These are phyloP conservation scores for Pyracantha coccinea DNA, from an alignment of 331 rosid species.

Conservation along the genomic window DNA sequence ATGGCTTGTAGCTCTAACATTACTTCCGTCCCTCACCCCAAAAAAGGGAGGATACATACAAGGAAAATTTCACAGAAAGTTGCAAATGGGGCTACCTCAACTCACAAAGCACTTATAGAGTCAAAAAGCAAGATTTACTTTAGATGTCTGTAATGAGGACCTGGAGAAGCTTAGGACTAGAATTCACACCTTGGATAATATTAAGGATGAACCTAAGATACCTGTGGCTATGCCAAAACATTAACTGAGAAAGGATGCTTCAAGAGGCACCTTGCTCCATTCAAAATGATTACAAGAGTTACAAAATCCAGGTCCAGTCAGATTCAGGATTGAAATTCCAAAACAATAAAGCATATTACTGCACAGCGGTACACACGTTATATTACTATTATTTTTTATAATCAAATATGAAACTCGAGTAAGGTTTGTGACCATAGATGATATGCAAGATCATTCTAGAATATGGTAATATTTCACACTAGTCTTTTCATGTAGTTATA, in stretches of 20 bases:
- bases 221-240: neutral
- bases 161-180: neutral
- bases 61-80: neutral
- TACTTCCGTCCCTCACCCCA: neutral
- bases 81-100: neutral
- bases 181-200: neutral
- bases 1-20: neutral
- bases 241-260: neutral
- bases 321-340: neutral
- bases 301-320: neutral
- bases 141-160: neutral
- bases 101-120: neutral
- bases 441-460: neutral
- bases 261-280: neutral
- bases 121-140: neutral
- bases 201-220: neutral
- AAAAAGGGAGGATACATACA: neutral
- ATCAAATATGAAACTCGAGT: neutral
- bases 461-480: neutral
- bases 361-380: neutral
- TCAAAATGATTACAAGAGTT: neutral
- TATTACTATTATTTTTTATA: neutral
- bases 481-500: neutral
- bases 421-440: neutral
- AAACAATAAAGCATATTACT: neutral